Percentiles rank a stretch among this genome's conserved stretches.
Evolutionary conservation across 345 rosid species (phyloP).

Genomic region (Gossypium stocksii): DNA sequence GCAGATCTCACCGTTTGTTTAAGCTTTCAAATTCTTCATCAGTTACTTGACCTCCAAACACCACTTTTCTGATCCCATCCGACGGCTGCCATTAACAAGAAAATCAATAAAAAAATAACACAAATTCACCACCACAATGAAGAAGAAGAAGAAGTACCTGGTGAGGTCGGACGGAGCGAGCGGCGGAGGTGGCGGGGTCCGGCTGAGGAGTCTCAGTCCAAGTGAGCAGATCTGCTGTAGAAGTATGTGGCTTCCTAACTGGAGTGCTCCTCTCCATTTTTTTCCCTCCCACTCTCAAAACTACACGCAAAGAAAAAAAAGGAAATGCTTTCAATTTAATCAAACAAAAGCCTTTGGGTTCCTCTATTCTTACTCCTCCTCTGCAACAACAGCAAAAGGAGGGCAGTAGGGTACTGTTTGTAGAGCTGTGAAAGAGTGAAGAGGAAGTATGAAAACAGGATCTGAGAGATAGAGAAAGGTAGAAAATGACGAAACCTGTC

Average conservation of each 20-base stretch:
- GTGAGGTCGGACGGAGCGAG: conserved; percentile 65
- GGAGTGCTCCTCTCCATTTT: conserved; percentile 77
- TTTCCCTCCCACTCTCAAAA: conserved; percentile 8
- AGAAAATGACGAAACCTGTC: conserved; percentile 28
- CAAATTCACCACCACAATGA: neutral
- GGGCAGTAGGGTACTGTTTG: conserved; percentile 6
- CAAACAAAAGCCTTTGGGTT: neutral
- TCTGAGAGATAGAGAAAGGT: neutral
- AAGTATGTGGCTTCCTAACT: conserved; percentile 69
- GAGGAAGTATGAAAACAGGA: conserved; percentile 9
- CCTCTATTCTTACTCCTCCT: conserved; percentile 13
- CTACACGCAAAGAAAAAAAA: neutral
- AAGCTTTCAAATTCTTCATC: conserved; percentile 89
- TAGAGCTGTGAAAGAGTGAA: neutral
- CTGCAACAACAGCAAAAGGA: neutral
- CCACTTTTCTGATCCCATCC: conserved; percentile 93
- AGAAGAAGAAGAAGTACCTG: conserved; percentile 37
- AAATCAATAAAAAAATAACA: conserved; percentile 4
- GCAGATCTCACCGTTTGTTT: conserved; percentile 75
- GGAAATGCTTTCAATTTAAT: neutral
- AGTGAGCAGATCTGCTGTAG: conserved; percentile 87
- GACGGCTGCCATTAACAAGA: conserved; percentile 56
- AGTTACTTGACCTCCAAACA: conserved; percentile 97
- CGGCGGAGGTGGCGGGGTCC: conserved; percentile 38
- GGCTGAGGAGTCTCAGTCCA: conserved; percentile 65